These are phyloP conservation scores for Nicotiana sylvestris DNA, from an alignment of 257 asterid species.

Conservation along the genomic window DNA sequence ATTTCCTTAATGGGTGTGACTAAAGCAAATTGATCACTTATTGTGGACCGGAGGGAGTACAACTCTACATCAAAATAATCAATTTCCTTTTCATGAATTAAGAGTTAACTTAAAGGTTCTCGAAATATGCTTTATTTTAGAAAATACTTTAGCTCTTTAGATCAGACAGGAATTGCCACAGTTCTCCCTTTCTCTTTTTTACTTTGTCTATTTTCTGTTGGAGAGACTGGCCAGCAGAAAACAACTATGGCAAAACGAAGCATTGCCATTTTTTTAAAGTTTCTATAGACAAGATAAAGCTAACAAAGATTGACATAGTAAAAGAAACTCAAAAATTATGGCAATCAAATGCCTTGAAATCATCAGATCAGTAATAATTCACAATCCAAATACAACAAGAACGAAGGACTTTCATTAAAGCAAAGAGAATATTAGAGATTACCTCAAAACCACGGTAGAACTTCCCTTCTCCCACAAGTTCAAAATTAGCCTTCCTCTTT, in stretches of 20 bases:
- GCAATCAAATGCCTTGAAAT: too few species aligned
- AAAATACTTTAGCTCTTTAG: not conserved
- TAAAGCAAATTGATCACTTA: too few species aligned
- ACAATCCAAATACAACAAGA: too few species aligned
- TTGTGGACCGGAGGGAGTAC: not conserved
- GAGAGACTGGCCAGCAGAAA: not conserved
- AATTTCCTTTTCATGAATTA: not conserved
- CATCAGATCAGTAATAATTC: too few species aligned
- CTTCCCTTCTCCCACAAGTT: constrained; percentile 76
- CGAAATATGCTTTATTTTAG: not conserved
- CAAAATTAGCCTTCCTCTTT: constrained; percentile 53
- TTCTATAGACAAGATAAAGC: not conserved
- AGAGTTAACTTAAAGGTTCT: not conserved
- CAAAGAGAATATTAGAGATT: constrained; percentile 10
- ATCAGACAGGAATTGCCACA: not conserved
- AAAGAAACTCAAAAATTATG: too few species aligned
- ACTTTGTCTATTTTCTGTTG: not conserved
- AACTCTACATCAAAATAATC: not conserved
- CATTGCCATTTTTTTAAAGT: not conserved
- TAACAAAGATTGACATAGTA: too few species aligned
- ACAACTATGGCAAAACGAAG: not conserved
- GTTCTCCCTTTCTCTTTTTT: not conserved
- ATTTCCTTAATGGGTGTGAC: too few species aligned
- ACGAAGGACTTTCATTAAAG: not conserved
- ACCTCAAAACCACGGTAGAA: constrained; percentile 90